Percentiles rank a stretch among this genome's conserved stretches.
These are phyloP conservation scores for Fusarium anthophilum DNA, from an alignment of 2,329 filamentous ascomycete species.

Conservation along the genomic window DNA sequence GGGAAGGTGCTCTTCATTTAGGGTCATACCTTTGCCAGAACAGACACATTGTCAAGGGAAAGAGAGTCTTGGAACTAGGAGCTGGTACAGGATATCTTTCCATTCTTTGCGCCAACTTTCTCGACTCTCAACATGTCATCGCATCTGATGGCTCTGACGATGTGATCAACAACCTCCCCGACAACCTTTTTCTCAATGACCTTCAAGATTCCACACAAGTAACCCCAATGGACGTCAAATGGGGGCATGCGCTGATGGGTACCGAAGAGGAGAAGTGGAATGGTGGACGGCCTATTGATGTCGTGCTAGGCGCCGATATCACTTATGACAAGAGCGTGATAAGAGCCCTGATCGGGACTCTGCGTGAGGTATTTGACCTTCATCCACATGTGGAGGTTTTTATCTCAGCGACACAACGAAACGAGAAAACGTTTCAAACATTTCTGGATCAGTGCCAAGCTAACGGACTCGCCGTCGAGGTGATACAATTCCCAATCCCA, in stretches of 20 bases:
- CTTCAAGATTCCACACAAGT: slow-evolving; percentile 61
- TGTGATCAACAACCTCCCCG: slow-evolving; percentile 72
- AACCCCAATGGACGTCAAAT: slow-evolving; percentile 65
- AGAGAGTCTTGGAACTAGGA: slow-evolving; percentile 75
- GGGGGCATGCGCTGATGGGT: slow-evolving; percentile 69
- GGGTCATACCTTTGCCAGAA: slow-evolving; percentile 72
- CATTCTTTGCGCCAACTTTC: slow-evolving; percentile 75
- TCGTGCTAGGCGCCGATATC: slow-evolving; percentile 80
- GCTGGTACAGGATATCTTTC: slow-evolving; percentile 81
- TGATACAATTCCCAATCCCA: slow-evolving; percentile 55
- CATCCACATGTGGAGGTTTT: slow-evolving; percentile 67
- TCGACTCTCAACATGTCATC: slow-evolving; percentile 67
- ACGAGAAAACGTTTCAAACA: slow-evolving; percentile 71
- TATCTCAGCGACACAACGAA: slow-evolving; percentile 77
- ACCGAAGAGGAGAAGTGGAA: slow-evolving; percentile 66
- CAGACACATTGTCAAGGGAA: slow-evolving; percentile 57
- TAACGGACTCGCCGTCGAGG: slow-evolving; percentile 54
- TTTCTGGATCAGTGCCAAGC: slow-evolving; percentile 69
- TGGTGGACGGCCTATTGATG: slow-evolving; percentile 60
- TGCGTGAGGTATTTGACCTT: slow-evolving; percentile 68
- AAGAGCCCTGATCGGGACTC: slow-evolving; percentile 70
- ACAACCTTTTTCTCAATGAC: slow-evolving; percentile 74
- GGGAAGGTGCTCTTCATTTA: slow-evolving; percentile 82
- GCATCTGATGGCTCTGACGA: slow-evolving; percentile 80
- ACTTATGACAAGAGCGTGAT: slow-evolving; percentile 76